Conservation (phyloP, 73 alveolate species). For the Durusdinium trenchii region DNA sequence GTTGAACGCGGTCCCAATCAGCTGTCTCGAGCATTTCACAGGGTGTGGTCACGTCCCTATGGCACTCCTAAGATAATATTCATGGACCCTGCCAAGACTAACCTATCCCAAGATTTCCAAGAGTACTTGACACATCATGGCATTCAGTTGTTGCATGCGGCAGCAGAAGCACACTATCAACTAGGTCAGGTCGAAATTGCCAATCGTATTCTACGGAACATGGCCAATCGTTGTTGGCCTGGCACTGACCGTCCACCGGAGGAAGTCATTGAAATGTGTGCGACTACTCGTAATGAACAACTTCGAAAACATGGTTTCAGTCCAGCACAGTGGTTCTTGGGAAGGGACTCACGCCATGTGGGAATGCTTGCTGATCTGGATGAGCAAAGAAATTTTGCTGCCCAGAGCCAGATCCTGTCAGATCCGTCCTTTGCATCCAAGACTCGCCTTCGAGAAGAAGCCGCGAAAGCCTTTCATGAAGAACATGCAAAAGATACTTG, state of each 20-base stretch:
- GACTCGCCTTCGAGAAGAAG: not conserved
- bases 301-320: not conserved
- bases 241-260: not conserved
- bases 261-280: not conserved
- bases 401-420: not conserved
- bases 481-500: constrained; percentile 6
- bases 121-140: not conserved
- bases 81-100: not conserved
- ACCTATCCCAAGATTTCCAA: not conserved
- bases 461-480: not conserved
- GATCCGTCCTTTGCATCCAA: not conserved
- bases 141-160: not conserved
- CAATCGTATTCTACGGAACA: not conserved
- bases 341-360: not conserved
- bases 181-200: not conserved
- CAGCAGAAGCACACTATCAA: not conserved
- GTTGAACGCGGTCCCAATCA: not conserved
- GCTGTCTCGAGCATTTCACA: not conserved
- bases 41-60: constrained; percentile 9
- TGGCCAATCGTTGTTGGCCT: not conserved
- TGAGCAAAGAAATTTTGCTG: not conserved
- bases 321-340: constrained; percentile 31
- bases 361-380: not conserved
- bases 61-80: not conserved
- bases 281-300: not conserved